Conservation (phyloP, 768 basidiomycete species). For the Suillus cothurnatus region DNA sequence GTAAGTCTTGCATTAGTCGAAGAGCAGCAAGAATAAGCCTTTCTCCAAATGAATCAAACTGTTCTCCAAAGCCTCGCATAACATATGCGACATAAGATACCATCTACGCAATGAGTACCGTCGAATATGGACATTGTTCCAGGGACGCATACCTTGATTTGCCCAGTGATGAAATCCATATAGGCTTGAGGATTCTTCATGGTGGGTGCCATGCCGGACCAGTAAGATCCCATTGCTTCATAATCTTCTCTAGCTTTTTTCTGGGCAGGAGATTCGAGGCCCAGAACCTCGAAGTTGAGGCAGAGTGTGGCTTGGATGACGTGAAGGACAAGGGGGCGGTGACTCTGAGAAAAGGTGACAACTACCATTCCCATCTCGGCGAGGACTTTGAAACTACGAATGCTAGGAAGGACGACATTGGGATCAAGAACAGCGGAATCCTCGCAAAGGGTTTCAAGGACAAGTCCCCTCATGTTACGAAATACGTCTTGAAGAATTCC, state of each 20-base stretch:
- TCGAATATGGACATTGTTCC: background rate
- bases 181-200: constrained; percentile 77
- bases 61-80: constrained; percentile 65
- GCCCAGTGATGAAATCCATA: constrained; percentile 81
- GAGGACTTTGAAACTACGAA: constrained; percentile 90
- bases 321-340: constrained; percentile 63
- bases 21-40: constrained; percentile 77
- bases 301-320: constrained; percentile 71
- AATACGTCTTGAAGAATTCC: constrained; percentile 79
- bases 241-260: constrained; percentile 72
- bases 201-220: constrained; percentile 78
- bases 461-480: constrained; percentile 69
- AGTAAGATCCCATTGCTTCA: constrained; percentile 80
- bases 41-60: constrained; percentile 77
- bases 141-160: constrained; percentile 72
- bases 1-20: constrained; percentile 92
- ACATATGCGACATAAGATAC: constrained; percentile 92
- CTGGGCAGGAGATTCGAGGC: constrained; percentile 81
- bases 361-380: constrained; percentile 93
- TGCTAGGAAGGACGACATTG: constrained; percentile 64
- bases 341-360: constrained; percentile 86
- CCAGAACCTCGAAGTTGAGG: constrained; percentile 79
- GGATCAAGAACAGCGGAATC: constrained; percentile 57
- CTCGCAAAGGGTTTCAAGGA: constrained; percentile 74
- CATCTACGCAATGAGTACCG: constrained; percentile 51